Evolutionary conservation across 2,329 filamentous ascomycete species (phyloP).

Genomic region (Fusarium sp.): DNA sequence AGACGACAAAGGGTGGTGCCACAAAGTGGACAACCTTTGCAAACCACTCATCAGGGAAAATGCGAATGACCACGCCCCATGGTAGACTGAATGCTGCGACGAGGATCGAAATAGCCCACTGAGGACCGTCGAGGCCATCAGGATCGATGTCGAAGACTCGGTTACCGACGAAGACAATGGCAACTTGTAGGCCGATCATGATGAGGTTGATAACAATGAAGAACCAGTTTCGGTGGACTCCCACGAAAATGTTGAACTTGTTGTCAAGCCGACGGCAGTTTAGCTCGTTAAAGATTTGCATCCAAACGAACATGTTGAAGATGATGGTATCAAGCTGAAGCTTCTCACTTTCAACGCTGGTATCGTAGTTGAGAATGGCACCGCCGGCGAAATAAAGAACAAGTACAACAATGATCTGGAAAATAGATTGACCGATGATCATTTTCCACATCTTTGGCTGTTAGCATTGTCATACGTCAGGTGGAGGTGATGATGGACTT

Average conservation of each 20-base stretch:
- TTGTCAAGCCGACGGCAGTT: constrained; percentile 75
- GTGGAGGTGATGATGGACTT: background rate
- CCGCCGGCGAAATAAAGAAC: constrained; percentile 65
- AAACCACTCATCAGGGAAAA: constrained; percentile 59
- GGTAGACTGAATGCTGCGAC: constrained; percentile 62
- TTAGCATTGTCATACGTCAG: background rate
- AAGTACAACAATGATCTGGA: constrained; percentile 72
- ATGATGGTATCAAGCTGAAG: constrained; percentile 66
- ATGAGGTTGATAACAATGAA: constrained; percentile 68
- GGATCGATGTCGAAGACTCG: constrained; percentile 4
- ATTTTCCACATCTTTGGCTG: constrained; percentile 80
- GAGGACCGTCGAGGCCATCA: constrained; percentile 21
- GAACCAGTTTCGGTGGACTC: constrained; percentile 66
- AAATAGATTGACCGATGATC: constrained; percentile 85
- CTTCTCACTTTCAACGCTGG: constrained; percentile 51
- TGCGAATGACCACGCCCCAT: constrained; percentile 61
- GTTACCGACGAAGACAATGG: constrained; percentile 67
- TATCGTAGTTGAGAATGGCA: constrained; percentile 64
- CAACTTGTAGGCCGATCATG: constrained; percentile 68
- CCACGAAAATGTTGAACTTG: constrained; percentile 71
- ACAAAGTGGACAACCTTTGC: constrained; percentile 1
- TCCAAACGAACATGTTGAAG: constrained; percentile 77
- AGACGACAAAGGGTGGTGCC: background rate
- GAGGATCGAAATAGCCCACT: constrained; percentile 25
- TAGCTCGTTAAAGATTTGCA: constrained; percentile 77